phyloP scores from a whole-genome alignment of 495 filamentous ascomycete genomes.

The Annulohypoxylon nitens region DNA sequence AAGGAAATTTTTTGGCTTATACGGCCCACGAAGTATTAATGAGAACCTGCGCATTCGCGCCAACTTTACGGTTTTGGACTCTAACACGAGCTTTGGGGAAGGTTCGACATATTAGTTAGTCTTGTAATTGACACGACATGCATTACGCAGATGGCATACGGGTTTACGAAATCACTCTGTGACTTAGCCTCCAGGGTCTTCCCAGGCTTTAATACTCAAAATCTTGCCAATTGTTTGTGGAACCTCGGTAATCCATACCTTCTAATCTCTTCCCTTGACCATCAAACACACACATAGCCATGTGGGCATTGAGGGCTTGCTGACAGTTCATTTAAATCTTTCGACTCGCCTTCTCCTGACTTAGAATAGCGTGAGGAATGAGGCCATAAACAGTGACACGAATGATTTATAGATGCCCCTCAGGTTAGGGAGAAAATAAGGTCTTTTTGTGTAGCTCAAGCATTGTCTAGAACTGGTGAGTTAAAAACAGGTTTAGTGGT shows the following conservation, averaged over 20 bases:
- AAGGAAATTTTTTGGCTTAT: conserved; percentile 1
- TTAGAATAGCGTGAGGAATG: not conserved
- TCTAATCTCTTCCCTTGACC: not conserved
- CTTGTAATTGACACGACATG: conserved; percentile 1
- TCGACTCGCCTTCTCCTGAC: not conserved
- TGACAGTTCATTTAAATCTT: not conserved
- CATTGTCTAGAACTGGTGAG: not conserved
- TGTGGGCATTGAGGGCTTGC: not conserved
- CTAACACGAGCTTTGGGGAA: not conserved
- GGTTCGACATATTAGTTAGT: not conserved
- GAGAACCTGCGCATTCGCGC: not conserved
- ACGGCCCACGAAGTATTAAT: conserved; percentile 2
- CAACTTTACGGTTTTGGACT: conserved; percentile 5
- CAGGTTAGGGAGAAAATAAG: not conserved
- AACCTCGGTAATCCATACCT: not conserved
- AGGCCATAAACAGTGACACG: not conserved
- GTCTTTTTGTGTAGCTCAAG: not conserved
- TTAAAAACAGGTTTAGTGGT: not conserved
- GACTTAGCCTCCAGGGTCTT: not conserved
- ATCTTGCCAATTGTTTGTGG: not conserved
- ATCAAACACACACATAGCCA: not conserved
- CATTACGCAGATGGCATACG: conserved; percentile 1
- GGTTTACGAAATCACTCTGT: not conserved
- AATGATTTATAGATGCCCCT: not conserved
- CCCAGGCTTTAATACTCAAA: not conserved